phyloP scores from a whole-genome alignment of 2,329 filamentous ascomycete species.

The Penicillium freii region DNA sequence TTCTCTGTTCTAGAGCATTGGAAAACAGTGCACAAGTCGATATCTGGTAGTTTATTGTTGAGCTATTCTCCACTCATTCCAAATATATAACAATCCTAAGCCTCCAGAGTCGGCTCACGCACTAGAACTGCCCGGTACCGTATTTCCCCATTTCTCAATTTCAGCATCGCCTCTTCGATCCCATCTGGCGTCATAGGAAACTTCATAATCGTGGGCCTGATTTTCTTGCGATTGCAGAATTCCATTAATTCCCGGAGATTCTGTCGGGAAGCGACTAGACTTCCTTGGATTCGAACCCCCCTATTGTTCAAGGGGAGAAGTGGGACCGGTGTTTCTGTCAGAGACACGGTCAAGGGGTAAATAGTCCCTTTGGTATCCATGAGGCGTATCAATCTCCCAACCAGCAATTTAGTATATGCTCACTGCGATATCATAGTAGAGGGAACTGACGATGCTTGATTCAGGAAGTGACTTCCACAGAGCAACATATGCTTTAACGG shows the following conservation, averaged over 20 bases:
- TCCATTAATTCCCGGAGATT: not conserved
- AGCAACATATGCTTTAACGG: not conserved
- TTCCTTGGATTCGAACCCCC: not conserved
- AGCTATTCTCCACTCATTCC: not conserved
- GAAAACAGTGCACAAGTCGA: too few relatives aligned
- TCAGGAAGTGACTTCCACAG: not conserved
- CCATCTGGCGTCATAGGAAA: not conserved
- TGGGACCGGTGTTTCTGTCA: not conserved
- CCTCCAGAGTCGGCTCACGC: not conserved
- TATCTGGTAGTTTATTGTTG: too few relatives aligned
- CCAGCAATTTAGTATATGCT: not conserved
- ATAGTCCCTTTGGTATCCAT: not conserved
- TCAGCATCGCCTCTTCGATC: not conserved
- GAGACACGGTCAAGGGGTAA: not conserved
- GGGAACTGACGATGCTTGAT: not conserved
- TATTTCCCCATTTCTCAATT: not conserved
- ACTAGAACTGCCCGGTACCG: not conserved
- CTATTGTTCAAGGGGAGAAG: not conserved
- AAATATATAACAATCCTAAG: not conserved
- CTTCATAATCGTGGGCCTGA: not conserved
- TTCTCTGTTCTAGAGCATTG: too few relatives aligned
- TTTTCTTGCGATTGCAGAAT: not conserved
- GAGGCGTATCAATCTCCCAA: not conserved
- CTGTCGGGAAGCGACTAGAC: not conserved
- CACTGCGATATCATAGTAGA: not conserved